phyloP scores from a whole-genome alignment of 495 filamentous ascomycete genomes.

The Lasiosphaeriaceae sp. region DNA sequence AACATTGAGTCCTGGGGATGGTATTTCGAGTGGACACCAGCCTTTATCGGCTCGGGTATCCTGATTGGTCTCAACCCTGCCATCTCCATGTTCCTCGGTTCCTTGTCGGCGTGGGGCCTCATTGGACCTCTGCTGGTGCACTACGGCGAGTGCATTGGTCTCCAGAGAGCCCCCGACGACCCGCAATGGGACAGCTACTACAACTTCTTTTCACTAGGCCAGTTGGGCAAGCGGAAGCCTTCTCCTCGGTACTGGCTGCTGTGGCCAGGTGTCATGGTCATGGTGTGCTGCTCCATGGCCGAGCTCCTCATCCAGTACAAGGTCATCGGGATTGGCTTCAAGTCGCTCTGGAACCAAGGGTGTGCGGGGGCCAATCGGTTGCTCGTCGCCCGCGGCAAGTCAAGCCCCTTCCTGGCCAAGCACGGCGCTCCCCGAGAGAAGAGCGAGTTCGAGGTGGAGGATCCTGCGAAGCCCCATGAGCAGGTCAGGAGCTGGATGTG shows the following conservation, averaged over 20 bases:
- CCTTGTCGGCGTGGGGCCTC: conserved; percentile 60
- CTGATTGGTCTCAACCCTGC: conserved; percentile 63
- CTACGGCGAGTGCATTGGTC: conserved; percentile 49
- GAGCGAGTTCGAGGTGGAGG: conserved; percentile 34
- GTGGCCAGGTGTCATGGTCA: conserved; percentile 63
- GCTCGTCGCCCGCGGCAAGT: conserved; percentile 39
- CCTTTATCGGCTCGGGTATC: conserved; percentile 64
- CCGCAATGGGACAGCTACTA: conserved; percentile 50
- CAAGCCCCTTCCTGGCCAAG: conserved; percentile 43
- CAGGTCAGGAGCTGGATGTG: conserved; percentile 63
- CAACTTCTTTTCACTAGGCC: conserved; percentile 46
- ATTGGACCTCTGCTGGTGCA: conserved; percentile 61
- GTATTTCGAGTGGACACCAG: conserved; percentile 61
- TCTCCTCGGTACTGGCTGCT: conserved; percentile 63
- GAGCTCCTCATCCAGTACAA: conserved; percentile 60
- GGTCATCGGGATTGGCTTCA: conserved; percentile 51
- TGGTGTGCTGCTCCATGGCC: conserved; percentile 59
- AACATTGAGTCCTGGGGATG: conserved; percentile 65
- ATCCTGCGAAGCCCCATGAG: conserved; percentile 50
- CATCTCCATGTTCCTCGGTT: conserved; percentile 58
- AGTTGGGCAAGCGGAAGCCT: conserved; percentile 42
- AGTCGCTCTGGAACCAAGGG: conserved; percentile 46
- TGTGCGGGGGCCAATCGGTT: conserved; percentile 39
- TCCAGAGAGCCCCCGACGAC: conserved; percentile 34
- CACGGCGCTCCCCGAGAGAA: conserved; percentile 28